Base-by-base conservation (phyloP, 2,329 filamentous ascomycete genomes). In the Aspergillus sp. region DNA sequence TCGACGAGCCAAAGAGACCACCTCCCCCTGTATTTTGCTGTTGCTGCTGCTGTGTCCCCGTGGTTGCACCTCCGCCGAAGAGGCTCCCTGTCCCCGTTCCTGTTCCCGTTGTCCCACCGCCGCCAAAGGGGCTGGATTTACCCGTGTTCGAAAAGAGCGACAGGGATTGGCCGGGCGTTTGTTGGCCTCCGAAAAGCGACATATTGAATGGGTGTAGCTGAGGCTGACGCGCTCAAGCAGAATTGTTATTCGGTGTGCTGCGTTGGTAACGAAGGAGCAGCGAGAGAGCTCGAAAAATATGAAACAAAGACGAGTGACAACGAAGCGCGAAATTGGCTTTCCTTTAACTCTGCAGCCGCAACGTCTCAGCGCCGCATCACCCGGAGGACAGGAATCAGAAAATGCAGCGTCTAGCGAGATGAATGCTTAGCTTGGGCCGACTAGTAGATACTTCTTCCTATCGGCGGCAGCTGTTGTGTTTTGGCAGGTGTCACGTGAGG, bases 161-260 rank as follows among this genome's bases (percentile, higher is more conserved):
- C 49, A 76, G 73, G 14, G 72, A 60, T 12, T 70, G 64, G 35
- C 67, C 67, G 6, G 62, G 44, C 54, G 35, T n/a, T 37, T 66
- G 53, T 55, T 62, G 67, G 47, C 54, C 65, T 51, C 70, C 73
- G 60, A 78, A 78, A 15, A 78, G 69, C 55, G 76, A 77, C 73
- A 75, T 77, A 21, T 52, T 14, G 27, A 15, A 35, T 19, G 3
- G 14, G 14, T 17, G 3, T 31, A n/a, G 6, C 19, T 27, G 23
- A n/a, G 14, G n/a, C 14, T 15, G 27, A 21, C 12, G n/a, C 53
- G 46, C 46, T 14, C 5, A 35, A 27, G 11, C 8, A 46, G 19
- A 24, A 33, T 48, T 48, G 46, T 9, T 35, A 12, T 11, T 35
- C 27, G n/a, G 14, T 21, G n/a, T 24, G 23, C 21, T 44, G 11